These are phyloP conservation scores for Glebionis coronaria DNA, from an alignment of 129 eudicot genomes.

Conservation along the genomic window DNA sequence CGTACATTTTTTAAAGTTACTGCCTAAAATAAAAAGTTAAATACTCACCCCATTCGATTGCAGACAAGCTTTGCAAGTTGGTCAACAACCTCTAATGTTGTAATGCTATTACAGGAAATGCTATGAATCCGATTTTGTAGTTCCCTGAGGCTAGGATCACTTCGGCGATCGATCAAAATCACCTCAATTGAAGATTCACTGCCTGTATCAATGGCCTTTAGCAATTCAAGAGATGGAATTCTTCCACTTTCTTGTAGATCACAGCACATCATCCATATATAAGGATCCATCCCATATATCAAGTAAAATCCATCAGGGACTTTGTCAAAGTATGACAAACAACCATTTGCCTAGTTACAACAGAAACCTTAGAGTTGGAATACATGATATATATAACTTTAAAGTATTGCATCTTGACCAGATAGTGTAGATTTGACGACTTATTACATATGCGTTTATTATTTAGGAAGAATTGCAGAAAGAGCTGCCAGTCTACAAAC, in stretches of 20 bases:
- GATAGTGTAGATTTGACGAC: not conserved
- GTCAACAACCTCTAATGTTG: constrained; percentile 64
- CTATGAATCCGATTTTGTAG: constrained; percentile 57
- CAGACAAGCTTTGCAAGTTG: constrained; percentile 87
- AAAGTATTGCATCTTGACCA: not conserved
- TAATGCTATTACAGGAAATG: constrained; percentile 53
- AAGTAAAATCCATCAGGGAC: constrained; percentile 88
- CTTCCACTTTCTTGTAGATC: constrained; percentile 78
- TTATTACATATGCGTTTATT: not conserved
- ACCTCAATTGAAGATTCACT: constrained; percentile 59
- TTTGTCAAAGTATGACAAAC: constrained; percentile 75
- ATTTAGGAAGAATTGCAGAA: not conserved
- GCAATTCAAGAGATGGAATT: constrained; percentile 73
- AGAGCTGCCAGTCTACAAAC: no score
- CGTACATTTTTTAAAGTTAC: constrained; percentile 9
- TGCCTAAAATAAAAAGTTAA: not conserved
- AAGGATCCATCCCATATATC: constrained; percentile 87
- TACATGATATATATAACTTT: not conserved
- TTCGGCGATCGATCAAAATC: constrained; percentile 56
- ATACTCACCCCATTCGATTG: constrained; percentile 75
- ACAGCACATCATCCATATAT: constrained; percentile 73
- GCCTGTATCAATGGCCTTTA: constrained; percentile 58
- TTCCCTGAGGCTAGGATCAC: constrained; percentile 71
- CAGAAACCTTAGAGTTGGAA: constrained; percentile 6
- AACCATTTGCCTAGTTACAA: constrained; percentile 67